Evolutionary conservation across 208 protist species (phyloP).

Genomic region (Strigomonas culicis): DNA sequence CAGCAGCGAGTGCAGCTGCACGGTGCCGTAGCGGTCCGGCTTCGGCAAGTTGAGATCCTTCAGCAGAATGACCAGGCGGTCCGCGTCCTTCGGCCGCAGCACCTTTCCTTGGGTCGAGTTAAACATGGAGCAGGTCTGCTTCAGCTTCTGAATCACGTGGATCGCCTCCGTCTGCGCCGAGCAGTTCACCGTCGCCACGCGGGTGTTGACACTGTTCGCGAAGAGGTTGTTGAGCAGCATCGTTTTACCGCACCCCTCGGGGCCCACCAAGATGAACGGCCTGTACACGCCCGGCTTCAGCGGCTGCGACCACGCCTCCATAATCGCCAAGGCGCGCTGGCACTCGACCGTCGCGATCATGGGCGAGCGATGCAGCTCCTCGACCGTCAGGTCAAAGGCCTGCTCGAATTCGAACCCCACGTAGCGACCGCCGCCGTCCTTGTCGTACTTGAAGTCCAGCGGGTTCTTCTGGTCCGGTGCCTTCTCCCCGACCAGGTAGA

Average conservation of each 20-base stretch:
- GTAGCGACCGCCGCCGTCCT: conserved; percentile 42
- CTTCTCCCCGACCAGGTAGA: conserved; percentile 81
- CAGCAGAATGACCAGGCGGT: conserved; percentile 94
- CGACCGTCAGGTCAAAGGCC: conserved; percentile 63
- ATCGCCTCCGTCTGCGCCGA: conserved; percentile 93
- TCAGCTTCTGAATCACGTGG: conserved; percentile 96
- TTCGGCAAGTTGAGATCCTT: conserved; percentile 98
- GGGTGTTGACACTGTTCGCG: conserved; percentile 42
- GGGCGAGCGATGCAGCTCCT: conserved; percentile 78
- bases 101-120: conserved; percentile 93
- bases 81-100: conserved; percentile 93
- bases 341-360: conserved; percentile 95
- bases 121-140: conserved; percentile 91
- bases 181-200: conserved; percentile 94
- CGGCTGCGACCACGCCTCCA: conserved; percentile 91
- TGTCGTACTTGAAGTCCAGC: conserved; percentile 89
- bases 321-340: conserved; percentile 87
- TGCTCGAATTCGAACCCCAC: conserved; percentile 74
- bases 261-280: conserved; percentile 96
- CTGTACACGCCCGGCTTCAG: conserved; percentile 69
- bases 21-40: conserved; percentile 97
- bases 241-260: conserved; percentile 96
- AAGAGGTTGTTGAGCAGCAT: conserved; percentile 94
- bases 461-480: conserved; percentile 79
- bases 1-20: conserved; percentile 96